Base-by-base conservation (phyloP, 2,329 filamentous ascomycete species). In the Zarea fungicola region DNA sequence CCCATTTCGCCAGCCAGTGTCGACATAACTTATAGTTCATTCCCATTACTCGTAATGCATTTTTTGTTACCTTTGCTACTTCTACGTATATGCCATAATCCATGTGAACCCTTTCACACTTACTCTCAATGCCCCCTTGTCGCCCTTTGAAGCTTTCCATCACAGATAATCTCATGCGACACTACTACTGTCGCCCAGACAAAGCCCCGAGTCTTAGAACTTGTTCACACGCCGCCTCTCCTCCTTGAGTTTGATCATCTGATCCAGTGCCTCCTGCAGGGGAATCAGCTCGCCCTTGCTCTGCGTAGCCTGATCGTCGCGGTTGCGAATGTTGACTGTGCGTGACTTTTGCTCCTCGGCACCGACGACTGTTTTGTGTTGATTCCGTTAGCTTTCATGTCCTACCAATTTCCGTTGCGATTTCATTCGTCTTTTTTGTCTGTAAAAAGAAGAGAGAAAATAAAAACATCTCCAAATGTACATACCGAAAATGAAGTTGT, bases 401-500 rank as follows among this genome's bases (percentile, higher is more conserved):
- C 34, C 14, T 45, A 25, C 18, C 10, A 36, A 19, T 40, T 23
- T n/a, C 5, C 7, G 9, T 6, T 16, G 6, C 6, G 9, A 10
- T 40, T 23, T 9, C 11, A 11, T 8, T 19, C 19, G 36, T 29
- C 13, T 29, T 29, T 7, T 7, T 29, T 29, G 26, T 8, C 4
- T 26, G 36, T 26, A 10, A 25, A n/a, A 16, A 6, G 10, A 14
- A 11, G 31, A 35, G n/a, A n/a, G 29, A 7, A 35, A 39, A 21
- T 19, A 5, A 4, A n/a, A 21, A 51, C 31, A 8, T 18, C 13
- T 14, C 19, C 14, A 19, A 6, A 26, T 29, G 35, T 22, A 59
- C 75, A 66, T 68, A 83, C 80, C 79, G 60, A 91, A 87, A 59
- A 90, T 87, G 67, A 87, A 90, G 73, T 91, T 91, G 73, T 91